A percentile compares a stretch with the other conserved stretches of the same genome.
Evolutionary conservation across 805 yeast species (phyloP).

Genomic region (Nakazawaea laoshanensis): DNA sequence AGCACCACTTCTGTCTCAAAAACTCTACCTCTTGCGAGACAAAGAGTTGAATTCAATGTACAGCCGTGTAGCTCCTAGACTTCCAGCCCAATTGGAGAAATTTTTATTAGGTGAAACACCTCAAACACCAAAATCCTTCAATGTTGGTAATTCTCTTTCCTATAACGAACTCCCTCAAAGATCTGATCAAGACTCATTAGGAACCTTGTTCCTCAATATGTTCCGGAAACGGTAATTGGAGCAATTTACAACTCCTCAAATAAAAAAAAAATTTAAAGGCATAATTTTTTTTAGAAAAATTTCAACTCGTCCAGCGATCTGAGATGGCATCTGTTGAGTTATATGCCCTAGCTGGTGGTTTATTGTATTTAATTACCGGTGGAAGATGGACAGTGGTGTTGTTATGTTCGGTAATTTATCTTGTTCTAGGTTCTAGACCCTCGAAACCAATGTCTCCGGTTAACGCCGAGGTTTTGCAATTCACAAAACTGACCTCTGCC

Average conservation of each 20-base stretch:
- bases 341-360: slow-evolving; percentile 3
- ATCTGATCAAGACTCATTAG: slow-evolving; percentile 20
- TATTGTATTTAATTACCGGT: slow-evolving; percentile 28
- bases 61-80: slow-evolving; percentile 20
- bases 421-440: neutral
- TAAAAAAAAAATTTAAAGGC: slow-evolving; percentile 1
- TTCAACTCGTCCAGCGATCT: no score
- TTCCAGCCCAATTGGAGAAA: slow-evolving; percentile 15
- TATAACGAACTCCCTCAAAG: slow-evolving; percentile 15
- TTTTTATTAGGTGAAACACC: slow-evolving; percentile 13
- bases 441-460: neutral
- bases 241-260: neutral
- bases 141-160: slow-evolving; percentile 8
- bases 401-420: slow-evolving; percentile 14
- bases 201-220: slow-evolving; percentile 18
- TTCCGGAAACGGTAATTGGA: slow-evolving; percentile 12
- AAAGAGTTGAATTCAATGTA: slow-evolving; percentile 34
- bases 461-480: neutral
- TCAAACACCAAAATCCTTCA: slow-evolving; percentile 13
- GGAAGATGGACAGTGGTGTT: slow-evolving; percentile 31
- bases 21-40: slow-evolving; percentile 37
- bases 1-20: slow-evolving; percentile 54
- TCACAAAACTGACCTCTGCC: neutral
- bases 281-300: no score
- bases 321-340: neutral